Base-by-base conservation (phyloP, 169 alveolate species). In the Plasmodium coatneyi region DNA sequence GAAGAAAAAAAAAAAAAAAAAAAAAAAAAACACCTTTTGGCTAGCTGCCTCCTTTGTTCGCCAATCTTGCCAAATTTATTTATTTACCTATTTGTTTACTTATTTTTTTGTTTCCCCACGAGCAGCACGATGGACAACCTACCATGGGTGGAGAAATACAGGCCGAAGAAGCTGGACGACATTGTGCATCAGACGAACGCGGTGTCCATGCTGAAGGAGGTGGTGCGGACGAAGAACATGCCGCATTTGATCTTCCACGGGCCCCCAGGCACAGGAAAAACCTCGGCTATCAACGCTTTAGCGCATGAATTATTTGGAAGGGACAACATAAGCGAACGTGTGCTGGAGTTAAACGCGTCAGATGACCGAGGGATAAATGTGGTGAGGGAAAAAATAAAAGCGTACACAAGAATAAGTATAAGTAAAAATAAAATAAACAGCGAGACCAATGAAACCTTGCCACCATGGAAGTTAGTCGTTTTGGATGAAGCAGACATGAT, bases 181-280 rank as follows among this genome's bases (percentile, higher is more conserved):
- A 96, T 97, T 22, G 95, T 96, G n/a, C 96, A 94, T 81, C 98
- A 97, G 74, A 95, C 94, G 39, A 96, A 97, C 9, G 98, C 97
- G 25, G 96, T 96, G 49, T 84, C 95, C 19, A 96, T 96, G 92
- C 81, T 97, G 93, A 95, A 95, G 74, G 97, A 97, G 80, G 97
- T 96, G 36, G 92, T 97, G 81, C 91, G 92, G 80, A 95, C 97
- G 10, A 56, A 80, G 22, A 83, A 97, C 95, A 96, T 97, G 98
- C 99, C 99, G 16, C 99, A 99, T 93, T 84, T 98, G 86, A 94
- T 99, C 30, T 97, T 99, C 74, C 98, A 99, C 95, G 99, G 99
- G 12, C 99, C 99, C 34, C 99, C 99, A 12, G 99, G 99, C 6
- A 99, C 99, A 49, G 99, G 99, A n/a, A 99, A 99, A 96, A 99